Evolutionary conservation across 2,329 filamentous ascomycete species (phyloP), one percentile per base, ranked within the genome.

Genomic region (Colletotrichum plurivorum): DNA sequence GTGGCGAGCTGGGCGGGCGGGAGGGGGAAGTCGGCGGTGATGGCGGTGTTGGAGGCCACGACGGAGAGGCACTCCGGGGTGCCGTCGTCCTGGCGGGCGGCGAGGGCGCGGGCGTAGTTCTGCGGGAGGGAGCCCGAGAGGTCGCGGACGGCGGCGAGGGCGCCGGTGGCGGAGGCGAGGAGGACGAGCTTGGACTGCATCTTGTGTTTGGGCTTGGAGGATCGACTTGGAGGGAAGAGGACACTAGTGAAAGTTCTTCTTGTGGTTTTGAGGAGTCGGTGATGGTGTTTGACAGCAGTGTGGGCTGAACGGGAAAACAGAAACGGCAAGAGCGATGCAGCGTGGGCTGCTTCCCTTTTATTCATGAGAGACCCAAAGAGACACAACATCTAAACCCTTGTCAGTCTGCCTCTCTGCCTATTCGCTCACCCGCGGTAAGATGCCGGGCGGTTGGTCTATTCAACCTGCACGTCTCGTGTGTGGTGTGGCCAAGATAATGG

Each of bases 1-100:
- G 74, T 46, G 74, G 74, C 36, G 73, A 31, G 53, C 25, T 61
- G 36, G 15, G 71, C 71, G n/a, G 76, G 49, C 8, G 62, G 31
- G n/a, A 67, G 61, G 43, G 74, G 58, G 36, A 77, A 57, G 12
- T 70, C 54, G 8, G 60, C 22, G 54, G 70, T 69, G 46, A 73
- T 52, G 9, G 71, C 69, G 13, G 60, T 45, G 39, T 76, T 39
- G 2, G 62, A 45, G 4, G 58, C 15, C 46, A 65, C 73, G 59
- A 67, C 71, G 12, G 72, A 67, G 3, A 41, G 6, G 57, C 69
- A 71, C n/a, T 41, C 46, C 31, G 8, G 8, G n/a, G 39, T 13
- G 16, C 60, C 22, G 46, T 67, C 66, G 61, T 25, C 22, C 22
- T 5, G 22, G 22, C 69, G 66, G 31, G 56, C 46, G 7, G 39